Evolutionary conservation across 1,284 basidiomycete species (phyloP).

Genomic region (Anthracocystis walkeri): DNA sequence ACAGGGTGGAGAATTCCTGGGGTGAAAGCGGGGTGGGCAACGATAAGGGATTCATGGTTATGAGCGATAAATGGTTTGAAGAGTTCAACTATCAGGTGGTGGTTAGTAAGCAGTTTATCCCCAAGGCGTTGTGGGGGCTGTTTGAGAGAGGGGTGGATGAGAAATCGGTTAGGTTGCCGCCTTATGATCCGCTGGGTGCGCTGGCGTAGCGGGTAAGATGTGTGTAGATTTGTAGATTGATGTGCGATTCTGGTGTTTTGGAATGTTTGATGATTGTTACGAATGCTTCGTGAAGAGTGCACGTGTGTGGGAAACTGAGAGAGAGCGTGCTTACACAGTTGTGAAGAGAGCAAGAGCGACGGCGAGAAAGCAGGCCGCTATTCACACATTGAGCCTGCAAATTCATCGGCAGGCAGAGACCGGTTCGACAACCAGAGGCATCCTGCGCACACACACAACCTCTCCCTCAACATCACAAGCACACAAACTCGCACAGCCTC

Average conservation of each 20-base stretch:
- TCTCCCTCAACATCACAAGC: not conserved
- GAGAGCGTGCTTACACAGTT: too few species aligned
- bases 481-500: too few species aligned
- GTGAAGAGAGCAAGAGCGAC: too few species aligned
- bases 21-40: constrained; percentile 77
- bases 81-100: constrained; percentile 73
- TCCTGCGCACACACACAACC: not conserved
- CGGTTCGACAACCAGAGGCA: too few species aligned
- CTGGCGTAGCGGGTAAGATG: constrained; percentile 25
- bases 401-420: too few species aligned
- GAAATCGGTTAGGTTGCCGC: constrained; percentile 70
- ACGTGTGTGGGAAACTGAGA: too few species aligned
- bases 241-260: not conserved
- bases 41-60: constrained; percentile 89
- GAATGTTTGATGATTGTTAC: not conserved
- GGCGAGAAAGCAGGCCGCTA: not conserved
- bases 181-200: constrained; percentile 54
- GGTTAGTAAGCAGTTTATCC: constrained; percentile 52
- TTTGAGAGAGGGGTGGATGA: constrained; percentile 48
- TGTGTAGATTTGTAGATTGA: not conserved
- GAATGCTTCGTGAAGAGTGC: not conserved
- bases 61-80: constrained; percentile 82
- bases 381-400: too few species aligned
- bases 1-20: constrained; percentile 97
- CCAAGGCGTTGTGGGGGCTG: constrained; percentile 49